Base-by-base conservation (phyloP, 371 early-diverging fungal species). In the Phascolomyces articulosus region DNA sequence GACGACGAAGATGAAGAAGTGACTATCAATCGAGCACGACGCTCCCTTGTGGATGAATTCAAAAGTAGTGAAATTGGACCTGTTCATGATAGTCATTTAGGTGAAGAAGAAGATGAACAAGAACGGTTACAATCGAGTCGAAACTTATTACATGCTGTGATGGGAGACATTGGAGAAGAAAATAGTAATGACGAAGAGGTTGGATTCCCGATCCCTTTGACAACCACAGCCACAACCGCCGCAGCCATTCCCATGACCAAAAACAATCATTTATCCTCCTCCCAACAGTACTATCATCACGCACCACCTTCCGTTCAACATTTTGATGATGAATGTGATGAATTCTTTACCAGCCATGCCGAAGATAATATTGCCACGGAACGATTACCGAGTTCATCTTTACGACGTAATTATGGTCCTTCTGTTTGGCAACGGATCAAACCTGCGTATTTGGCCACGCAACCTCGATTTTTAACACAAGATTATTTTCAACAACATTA, bases 381-480 rank as follows among this genome's bases (percentile, higher is more conserved):
- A 24, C 58, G 34, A 13, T 28, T 64, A 9, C 58, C 58, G 10
- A 49, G 26, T 16, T 28, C 48, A 8, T 31, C 51, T 13, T 23
- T 31, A 26, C 61, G 61, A 3, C 27, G 38, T 23, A 47, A n/a
- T 11, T 47, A 49, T 23, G 16, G 31, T 6, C 18, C 31, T 23
- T 23, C 49, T 16, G 13, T 18, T n/a, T 47, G 58, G 57, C 64
- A 49, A 26, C 47, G 28, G 21, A 31, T 58, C 16, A 58, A 57
- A 8, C 62, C 67, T 3, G 31, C 31, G 13, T 63, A 54, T 62
- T 21, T 71, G 9, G 70, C 78, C 0, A 23, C 64, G 6, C 63
- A 57, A 47, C 79, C 82, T 0, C 70, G 77, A 48, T 78, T 78
- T 24, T 40, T 81, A 23, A 77, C 74, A 0, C 21, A 13, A 3